A percentile compares a stretch with the other conserved stretches of the same genome.
These are phyloP conservation scores for Tulasnella sp. DNA, from an alignment of 768 basidiomycete species.

Conservation along the genomic window DNA sequence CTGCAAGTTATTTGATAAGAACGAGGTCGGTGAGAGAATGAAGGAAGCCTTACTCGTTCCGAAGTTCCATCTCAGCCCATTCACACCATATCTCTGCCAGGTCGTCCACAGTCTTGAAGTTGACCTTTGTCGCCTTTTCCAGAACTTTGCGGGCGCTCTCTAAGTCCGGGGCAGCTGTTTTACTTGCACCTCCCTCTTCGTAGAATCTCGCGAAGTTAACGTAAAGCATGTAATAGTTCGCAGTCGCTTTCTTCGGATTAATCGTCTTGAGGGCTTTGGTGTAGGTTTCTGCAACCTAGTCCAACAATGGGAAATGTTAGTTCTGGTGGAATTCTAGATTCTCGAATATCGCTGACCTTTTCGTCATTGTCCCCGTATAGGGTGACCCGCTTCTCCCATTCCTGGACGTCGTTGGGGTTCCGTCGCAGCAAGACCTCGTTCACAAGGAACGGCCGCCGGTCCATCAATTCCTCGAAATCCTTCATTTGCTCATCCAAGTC, in stretches of 20 bases:
- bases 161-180: slow-evolving; percentile 71
- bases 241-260: slow-evolving; percentile 79
- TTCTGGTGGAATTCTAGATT: not conserved
- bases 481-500: slow-evolving; percentile 86
- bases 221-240: slow-evolving; percentile 82
- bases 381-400: slow-evolving; percentile 97
- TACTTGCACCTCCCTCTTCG: slow-evolving; percentile 83
- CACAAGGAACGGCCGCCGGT: slow-evolving; percentile 88
- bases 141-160: slow-evolving; percentile 84
- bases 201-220: slow-evolving; percentile 97
- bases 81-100: slow-evolving; percentile 98
- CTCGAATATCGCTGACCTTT: slow-evolving; percentile 46
- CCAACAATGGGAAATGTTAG: not conserved
- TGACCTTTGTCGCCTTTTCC: slow-evolving; percentile 85
- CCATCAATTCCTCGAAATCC: slow-evolving; percentile 89
- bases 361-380: slow-evolving; percentile 90
- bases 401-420: slow-evolving; percentile 96
- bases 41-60: slow-evolving; percentile 67
- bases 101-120: slow-evolving; percentile 93
- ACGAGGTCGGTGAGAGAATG: slow-evolving; percentile 13
- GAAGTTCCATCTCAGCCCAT: slow-evolving; percentile 97
- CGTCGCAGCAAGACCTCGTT: slow-evolving; percentile 89
- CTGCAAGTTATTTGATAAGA: slow-evolving; percentile 36
- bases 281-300: slow-evolving; percentile 87
- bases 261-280: slow-evolving; percentile 82